These are phyloP conservation scores for Aureobasidium sp. DNA, from an alignment of 2,329 filamentous ascomycete species.

Conservation along the genomic window DNA sequence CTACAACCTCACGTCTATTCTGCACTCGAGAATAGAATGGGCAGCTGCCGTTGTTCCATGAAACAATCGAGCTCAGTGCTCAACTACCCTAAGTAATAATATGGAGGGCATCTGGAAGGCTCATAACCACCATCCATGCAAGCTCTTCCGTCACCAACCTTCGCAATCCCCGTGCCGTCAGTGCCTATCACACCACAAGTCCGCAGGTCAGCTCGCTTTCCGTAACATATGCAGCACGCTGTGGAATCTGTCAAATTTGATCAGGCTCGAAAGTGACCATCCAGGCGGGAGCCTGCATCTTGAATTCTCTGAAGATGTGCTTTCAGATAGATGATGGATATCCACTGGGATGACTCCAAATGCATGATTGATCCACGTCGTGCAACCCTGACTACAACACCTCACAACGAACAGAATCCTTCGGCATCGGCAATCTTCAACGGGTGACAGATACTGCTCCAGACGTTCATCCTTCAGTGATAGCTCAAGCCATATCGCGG, in stretches of 20 bases:
- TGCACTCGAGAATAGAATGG: neutral
- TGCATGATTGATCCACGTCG: neutral
- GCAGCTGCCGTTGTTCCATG: neutral
- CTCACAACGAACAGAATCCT: neutral
- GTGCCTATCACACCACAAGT: slow-evolving; percentile 1
- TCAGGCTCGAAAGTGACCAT: neutral
- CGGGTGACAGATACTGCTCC: neutral
- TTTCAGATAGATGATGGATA: neutral
- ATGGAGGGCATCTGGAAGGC: neutral
- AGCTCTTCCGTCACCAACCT: neutral
- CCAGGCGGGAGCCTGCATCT: neutral
- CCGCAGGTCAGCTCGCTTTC: neutral
- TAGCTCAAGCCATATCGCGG: neutral
- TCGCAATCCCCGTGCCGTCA: neutral
- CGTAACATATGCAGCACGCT: slow-evolving; percentile 7
- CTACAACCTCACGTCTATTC: neutral
- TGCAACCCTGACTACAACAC: neutral
- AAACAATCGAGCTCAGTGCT: slow-evolving; percentile 11
- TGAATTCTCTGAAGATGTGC: neutral
- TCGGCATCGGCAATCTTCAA: neutral
- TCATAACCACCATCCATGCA: neutral
- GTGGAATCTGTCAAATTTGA: neutral
- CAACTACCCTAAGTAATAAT: neutral
- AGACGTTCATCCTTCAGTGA: neutral
- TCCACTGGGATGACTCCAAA: neutral